phyloP scores from a whole-genome alignment of 108 stramenopile genomes.

The Conticribra guillardii region DNA sequence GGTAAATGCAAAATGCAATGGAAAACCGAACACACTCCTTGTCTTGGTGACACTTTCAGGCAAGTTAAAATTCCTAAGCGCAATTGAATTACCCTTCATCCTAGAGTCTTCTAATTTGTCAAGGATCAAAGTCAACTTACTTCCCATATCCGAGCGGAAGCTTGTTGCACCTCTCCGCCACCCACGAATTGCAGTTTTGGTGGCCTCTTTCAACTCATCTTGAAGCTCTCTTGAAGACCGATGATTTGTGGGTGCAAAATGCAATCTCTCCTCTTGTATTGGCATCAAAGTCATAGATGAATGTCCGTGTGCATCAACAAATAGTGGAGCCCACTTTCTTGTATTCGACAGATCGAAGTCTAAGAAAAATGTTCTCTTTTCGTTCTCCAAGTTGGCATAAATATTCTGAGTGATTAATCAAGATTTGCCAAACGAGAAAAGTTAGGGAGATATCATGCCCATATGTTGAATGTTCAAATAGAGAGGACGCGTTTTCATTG shows the following conservation, averaged over 20 bases:
- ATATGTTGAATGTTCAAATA: neutral
- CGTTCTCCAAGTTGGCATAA: constrained; percentile 30
- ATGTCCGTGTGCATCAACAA: constrained; percentile 6
- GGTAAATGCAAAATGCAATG: constrained; percentile 38
- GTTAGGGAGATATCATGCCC: neutral
- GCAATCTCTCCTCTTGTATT: constrained; percentile 35
- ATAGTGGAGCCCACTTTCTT: constrained; percentile 40
- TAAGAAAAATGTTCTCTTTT: constrained; percentile 22
- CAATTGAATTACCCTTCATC: constrained; percentile 8
- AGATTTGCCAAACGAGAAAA: too few relatives aligned
- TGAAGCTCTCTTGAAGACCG: constrained; percentile 33
- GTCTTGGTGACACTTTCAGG: constrained; percentile 29
- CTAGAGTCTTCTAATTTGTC: constrained; percentile 39
- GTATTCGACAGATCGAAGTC: constrained; percentile 37
- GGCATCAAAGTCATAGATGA: neutral
- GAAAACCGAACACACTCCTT: constrained; percentile 35
- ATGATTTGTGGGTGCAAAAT: constrained; percentile 29
- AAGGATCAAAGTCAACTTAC: constrained; percentile 31
- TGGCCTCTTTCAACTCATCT: constrained; percentile 39
- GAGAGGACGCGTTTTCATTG: neutral
- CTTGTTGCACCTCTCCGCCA: constrained; percentile 47
- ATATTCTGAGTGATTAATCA: too few relatives aligned
- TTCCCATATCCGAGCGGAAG: constrained; percentile 38
- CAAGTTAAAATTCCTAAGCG: neutral
- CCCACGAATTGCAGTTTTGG: constrained; percentile 44